These are phyloP conservation scores for Arthonia radiata DNA, from an alignment of 495 filamentous ascomycete species.

Conservation along the genomic window DNA sequence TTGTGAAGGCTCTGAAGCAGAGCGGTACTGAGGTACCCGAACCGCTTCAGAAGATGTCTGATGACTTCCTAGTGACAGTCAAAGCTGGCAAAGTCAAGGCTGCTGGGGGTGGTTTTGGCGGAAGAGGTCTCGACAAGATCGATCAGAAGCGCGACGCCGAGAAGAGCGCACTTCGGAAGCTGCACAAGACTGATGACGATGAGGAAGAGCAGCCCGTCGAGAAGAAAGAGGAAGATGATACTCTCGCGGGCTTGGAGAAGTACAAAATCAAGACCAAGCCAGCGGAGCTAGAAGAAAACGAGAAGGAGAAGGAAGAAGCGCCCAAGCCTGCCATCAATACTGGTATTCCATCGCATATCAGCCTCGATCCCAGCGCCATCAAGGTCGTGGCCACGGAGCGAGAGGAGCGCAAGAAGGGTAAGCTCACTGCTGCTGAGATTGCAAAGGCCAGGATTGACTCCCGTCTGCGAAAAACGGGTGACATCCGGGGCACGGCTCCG, in stretches of 20 bases:
- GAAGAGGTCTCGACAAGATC: constrained; percentile 76
- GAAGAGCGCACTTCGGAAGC: constrained; percentile 59
- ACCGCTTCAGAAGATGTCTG: constrained; percentile 34
- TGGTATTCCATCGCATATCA: no score
- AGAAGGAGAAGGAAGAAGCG: constrained; percentile 27
- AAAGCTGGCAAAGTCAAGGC: constrained; percentile 78
- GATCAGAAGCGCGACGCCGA: constrained; percentile 77
- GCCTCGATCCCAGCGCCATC: no score
- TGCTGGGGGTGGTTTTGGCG: constrained; percentile 63
- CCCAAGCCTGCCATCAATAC: constrained; percentile 2
- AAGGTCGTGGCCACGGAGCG: no score
- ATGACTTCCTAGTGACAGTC: constrained; percentile 63
- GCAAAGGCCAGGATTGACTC: constrained; percentile 65
- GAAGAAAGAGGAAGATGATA: constrained; percentile 40
- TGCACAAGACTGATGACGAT: constrained; percentile 75
- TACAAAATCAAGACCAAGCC: no score
- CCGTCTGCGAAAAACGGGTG: constrained; percentile 62
- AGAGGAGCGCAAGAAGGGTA: no score
- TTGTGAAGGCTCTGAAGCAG: constrained; percentile 81
- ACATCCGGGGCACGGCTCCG: constrained; percentile 71
- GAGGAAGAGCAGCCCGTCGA: constrained; percentile 71
- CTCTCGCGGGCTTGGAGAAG: no score
- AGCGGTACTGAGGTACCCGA: constrained; percentile 66
- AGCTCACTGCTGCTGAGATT: no score
- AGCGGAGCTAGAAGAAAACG: no score